Conservation (phyloP, 2,329 filamentous ascomycete species). For the Leptographium radiaticola region DNA sequence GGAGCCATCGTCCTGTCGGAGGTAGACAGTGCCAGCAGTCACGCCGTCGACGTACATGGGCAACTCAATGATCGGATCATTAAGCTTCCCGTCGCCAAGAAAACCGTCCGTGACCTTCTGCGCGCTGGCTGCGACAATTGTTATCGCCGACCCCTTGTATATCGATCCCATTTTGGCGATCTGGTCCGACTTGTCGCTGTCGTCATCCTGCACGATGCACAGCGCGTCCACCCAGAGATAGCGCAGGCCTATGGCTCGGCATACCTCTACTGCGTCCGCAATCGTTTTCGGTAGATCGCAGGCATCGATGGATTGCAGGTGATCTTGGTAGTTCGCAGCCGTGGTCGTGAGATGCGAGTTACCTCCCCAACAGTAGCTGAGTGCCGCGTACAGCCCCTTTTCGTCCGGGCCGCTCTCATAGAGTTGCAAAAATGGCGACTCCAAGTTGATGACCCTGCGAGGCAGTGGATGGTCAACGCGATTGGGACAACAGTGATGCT, state of each 20-base stretch:
- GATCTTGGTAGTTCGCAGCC: background rate
- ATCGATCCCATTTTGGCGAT: conserved; percentile 4
- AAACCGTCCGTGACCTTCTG: background rate
- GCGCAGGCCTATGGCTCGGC: conserved; percentile 1
- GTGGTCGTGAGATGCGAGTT: background rate
- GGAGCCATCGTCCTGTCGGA: background rate
- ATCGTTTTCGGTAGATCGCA: conserved; percentile 3
- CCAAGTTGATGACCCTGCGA: background rate
- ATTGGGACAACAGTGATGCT: background rate
- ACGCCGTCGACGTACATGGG: background rate
- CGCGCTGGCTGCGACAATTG: background rate
- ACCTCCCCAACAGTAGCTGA: conserved; percentile 7
- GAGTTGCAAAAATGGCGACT: background rate
- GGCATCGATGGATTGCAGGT: background rate
- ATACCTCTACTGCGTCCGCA: conserved; percentile 4
- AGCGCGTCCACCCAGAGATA: conserved; percentile 11
- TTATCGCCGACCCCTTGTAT: conserved; percentile 1
- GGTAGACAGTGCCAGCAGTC: background rate
- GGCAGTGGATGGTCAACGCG: background rate
- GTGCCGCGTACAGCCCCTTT: conserved; percentile 1
- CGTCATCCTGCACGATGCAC: conserved; percentile 8
- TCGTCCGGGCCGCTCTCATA: background rate
- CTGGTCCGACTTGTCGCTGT: background rate
- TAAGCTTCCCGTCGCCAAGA: background rate
- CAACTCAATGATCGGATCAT: background rate